Evolutionary conservation across 2,329 filamentous ascomycete species (phyloP).

Genomic region (Balansia obtecta): DNA sequence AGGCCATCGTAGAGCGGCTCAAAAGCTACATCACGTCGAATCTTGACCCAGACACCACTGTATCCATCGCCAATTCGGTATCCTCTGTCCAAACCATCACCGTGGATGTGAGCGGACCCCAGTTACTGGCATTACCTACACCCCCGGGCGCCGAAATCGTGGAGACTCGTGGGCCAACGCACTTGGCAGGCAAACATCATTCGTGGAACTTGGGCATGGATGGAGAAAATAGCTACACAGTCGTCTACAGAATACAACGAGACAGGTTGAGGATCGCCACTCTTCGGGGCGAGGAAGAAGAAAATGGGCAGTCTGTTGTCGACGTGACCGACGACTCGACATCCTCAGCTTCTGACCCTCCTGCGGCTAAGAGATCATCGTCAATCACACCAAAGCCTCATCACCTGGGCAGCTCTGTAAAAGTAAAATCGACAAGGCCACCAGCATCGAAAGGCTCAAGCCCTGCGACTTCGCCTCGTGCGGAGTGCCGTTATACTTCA

Average conservation of each 20-base stretch:
- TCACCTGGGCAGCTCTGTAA: neutral
- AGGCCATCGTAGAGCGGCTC: constrained; percentile 30
- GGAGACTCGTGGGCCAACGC: constrained; percentile 26
- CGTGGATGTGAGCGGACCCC: constrained; percentile 45
- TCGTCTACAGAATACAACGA: constrained; percentile 47
- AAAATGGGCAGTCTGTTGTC: constrained; percentile 13
- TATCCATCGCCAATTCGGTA: constrained; percentile 47
- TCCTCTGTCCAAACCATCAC: constrained; percentile 51
- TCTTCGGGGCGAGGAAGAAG: constrained; percentile 22
- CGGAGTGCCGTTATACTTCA: neutral
- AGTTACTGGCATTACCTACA: constrained; percentile 37
- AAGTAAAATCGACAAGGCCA: neutral
- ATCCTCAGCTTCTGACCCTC: neutral
- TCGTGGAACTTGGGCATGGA: constrained; percentile 11
- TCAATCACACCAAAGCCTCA: neutral
- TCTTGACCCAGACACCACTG: constrained; percentile 41
- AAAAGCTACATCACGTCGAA: constrained; percentile 43
- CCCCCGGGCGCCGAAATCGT: constrained; percentile 48
- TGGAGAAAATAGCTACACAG: constrained; percentile 31
- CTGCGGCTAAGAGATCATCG: neutral
- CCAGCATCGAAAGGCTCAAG: constrained; percentile 3
- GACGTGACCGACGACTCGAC: constrained; percentile 17
- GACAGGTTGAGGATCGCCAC: constrained; percentile 34
- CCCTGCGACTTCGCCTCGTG: constrained; percentile 3
- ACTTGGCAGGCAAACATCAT: constrained; percentile 6